A percentile compares a stretch with the other conserved stretches of the same genome.
Evolutionary conservation across 345 rosid species (phyloP).

Genomic region (Salix koriyanagi): DNA sequence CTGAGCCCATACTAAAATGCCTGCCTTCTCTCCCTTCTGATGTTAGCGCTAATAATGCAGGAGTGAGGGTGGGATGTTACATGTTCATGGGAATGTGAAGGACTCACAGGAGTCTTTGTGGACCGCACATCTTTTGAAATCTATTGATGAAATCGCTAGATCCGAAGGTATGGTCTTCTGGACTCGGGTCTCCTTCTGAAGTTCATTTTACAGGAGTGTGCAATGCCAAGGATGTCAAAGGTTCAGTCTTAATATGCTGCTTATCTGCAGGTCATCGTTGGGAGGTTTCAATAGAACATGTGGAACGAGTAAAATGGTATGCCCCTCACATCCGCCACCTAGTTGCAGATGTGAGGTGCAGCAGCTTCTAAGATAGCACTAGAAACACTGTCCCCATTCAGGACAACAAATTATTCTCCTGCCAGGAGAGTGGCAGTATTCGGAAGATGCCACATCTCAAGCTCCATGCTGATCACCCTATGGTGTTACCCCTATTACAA

Average conservation of each 20-base stretch:
- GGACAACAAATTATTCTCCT: not conserved
- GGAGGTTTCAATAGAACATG: constrained; percentile 62
- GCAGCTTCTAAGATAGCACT: constrained; percentile 11
- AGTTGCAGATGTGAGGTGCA: constrained; percentile 79
- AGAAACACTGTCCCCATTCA: not conserved
- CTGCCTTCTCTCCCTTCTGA: constrained; percentile 4
- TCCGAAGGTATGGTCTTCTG: constrained; percentile 55
- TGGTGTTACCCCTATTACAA: not conserved
- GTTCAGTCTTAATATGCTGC: not conserved
- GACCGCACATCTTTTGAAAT: constrained; percentile 48
- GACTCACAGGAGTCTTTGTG: constrained; percentile 63
- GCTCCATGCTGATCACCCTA: not conserved
- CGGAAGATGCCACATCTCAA: not conserved
- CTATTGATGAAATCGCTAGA: constrained; percentile 53
- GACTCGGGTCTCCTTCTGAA: not conserved
- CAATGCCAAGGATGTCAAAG: not conserved
- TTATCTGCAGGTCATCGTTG: constrained; percentile 56
- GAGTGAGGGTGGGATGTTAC: constrained; percentile 74
- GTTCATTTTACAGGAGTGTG: not conserved
- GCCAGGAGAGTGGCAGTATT: not conserved
- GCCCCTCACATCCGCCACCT: constrained; percentile 92
- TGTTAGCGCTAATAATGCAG: constrained; percentile 38
- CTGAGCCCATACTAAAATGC: not conserved
- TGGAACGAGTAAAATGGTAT: constrained; percentile 94
- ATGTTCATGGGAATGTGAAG: constrained; percentile 84